Conservation (phyloP, 169 alveolate genomes). For the Plasmodium yoelii region DNA sequence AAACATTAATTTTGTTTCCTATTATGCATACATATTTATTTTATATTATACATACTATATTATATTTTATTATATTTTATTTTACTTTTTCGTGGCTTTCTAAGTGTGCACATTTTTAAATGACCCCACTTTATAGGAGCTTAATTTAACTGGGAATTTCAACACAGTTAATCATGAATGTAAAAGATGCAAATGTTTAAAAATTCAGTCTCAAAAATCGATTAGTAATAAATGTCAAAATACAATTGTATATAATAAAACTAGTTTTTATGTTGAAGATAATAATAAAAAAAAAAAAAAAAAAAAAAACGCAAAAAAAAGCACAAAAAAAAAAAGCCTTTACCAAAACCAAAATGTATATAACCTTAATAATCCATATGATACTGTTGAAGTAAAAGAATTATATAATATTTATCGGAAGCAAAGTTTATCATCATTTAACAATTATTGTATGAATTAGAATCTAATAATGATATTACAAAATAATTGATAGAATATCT, state of each 20-base stretch:
- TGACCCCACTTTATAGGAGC: not conserved
- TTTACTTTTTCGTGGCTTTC: too few relatives aligned
- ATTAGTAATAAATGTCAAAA: constrained; percentile 40
- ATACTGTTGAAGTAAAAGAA: constrained; percentile 63
- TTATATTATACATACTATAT: too few relatives aligned
- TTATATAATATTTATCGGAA: constrained; percentile 50
- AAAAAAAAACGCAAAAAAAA: constrained; percentile 40
- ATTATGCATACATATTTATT: too few relatives aligned
- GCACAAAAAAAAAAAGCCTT: constrained; percentile 24
- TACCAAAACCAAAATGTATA: constrained; percentile 47
- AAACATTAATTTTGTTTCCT: too few relatives aligned
- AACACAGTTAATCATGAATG: not conserved
- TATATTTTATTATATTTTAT: too few relatives aligned
- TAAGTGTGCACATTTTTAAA: too few relatives aligned
- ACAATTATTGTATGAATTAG: constrained; percentile 24
- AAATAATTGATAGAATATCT: too few relatives aligned
- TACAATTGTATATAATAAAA: constrained; percentile 46
- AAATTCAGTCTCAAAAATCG: constrained; percentile 21
- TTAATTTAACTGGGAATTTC: constrained; percentile 3
- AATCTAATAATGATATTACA: not conserved
- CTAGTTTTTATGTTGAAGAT: constrained; percentile 48
- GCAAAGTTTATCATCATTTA: not conserved
- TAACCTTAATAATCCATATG: constrained; percentile 50
- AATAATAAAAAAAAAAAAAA: constrained; percentile 40
- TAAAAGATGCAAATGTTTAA: constrained; percentile 6